Evolutionary conservation across 192 early-diverging fungal genomes (phyloP), one percentile per base, ranked within the genome.

Genomic region (Coemansia sp.): DNA sequence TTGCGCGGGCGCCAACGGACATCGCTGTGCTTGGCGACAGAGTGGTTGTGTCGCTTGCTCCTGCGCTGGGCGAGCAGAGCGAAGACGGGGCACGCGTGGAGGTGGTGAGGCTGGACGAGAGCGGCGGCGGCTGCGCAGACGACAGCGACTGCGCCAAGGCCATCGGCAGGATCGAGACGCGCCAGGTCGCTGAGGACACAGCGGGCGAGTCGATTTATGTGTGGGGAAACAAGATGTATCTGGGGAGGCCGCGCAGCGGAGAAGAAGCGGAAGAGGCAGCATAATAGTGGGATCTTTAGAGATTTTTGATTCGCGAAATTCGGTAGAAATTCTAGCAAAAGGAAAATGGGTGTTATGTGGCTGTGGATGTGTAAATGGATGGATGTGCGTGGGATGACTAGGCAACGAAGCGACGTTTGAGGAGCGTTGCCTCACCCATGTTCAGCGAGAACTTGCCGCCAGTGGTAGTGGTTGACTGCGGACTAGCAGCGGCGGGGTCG

Each of bases 381-480:
- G 26, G 26, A 26, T 26, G 26, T 26, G 26, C 26, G 26, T 26
- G 26, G 26, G 26, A 26, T 3, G 26, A 26, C 45, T 68, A 77
- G 0, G 75, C 65, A 39, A 80, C 63, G 66, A 76, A 80, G 60
- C 79, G 74, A 32, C 79, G 79, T 56, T 82, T 82, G 37, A 82
- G 68, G 43, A 82, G 60, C 12, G 79, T 82, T 36, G 74, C 79
- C 26, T 82, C 79, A 45, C 79, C 73, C 74, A 82, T 82, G 71
- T 82, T 82, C 21, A 82, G 74, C 41, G 79, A 65, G 49, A 82
- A 82, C 66, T 69, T 63, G 62, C 48, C 45, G 49, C 58, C 62
- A 0, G 56, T 26, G 41, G 15, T 56, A 40, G 21, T 67, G 4
- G 48, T 11, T 16, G 9, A 61, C 61, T 37, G 68, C 1, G 62